These are phyloP conservation scores for Phialocephala sp. DNA, from an alignment of 2,329 filamentous ascomycete species.

Conservation along the genomic window DNA sequence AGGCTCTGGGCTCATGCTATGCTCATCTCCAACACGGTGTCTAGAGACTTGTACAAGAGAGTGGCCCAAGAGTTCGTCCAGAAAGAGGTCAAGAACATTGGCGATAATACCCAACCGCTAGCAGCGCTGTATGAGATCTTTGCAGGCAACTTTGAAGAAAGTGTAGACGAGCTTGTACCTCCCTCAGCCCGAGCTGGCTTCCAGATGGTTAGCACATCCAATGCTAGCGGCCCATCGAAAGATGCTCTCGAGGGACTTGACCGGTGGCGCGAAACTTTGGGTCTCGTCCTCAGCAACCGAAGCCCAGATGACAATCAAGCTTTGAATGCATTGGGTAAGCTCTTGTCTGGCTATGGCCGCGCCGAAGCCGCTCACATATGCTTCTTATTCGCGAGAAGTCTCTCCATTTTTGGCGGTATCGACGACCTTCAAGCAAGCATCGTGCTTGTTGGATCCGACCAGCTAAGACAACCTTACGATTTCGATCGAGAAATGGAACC, in stretches of 20 bases:
- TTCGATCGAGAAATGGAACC: slow-evolving; percentile 83
- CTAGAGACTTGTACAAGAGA: slow-evolving; percentile 85
- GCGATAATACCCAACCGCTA: slow-evolving; percentile 82
- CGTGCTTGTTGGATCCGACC: slow-evolving; percentile 85
- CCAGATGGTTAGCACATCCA: slow-evolving; percentile 83
- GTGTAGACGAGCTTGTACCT: slow-evolving; percentile 93
- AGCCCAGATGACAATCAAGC: slow-evolving; percentile 80
- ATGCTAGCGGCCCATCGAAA: slow-evolving; percentile 63
- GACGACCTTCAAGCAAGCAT: slow-evolving; percentile 82
- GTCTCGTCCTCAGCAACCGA: slow-evolving; percentile 85
- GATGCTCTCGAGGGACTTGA: slow-evolving; percentile 86
- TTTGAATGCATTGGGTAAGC: slow-evolving; percentile 77
- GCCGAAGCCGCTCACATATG: slow-evolving; percentile 93
- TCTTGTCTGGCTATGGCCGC: slow-evolving; percentile 84
- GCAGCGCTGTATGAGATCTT: slow-evolving; percentile 93
- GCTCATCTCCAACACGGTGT: slow-evolving; percentile 80
- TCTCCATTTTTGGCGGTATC: slow-evolving; percentile 76
- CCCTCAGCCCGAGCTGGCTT: slow-evolving; percentile 90
- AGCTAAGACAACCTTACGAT: slow-evolving; percentile 71
- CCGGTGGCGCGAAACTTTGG: slow-evolving; percentile 91
- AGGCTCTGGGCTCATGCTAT: slow-evolving; percentile 96
- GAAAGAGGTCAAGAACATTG: slow-evolving; percentile 86
- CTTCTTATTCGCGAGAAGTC: slow-evolving; percentile 80
- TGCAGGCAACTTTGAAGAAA: slow-evolving; percentile 92
- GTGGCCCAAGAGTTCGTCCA: slow-evolving; percentile 95